Evolutionary conservation across 2,329 filamentous ascomycete genomes (phyloP).

Genomic region (Cadophora sp.): DNA sequence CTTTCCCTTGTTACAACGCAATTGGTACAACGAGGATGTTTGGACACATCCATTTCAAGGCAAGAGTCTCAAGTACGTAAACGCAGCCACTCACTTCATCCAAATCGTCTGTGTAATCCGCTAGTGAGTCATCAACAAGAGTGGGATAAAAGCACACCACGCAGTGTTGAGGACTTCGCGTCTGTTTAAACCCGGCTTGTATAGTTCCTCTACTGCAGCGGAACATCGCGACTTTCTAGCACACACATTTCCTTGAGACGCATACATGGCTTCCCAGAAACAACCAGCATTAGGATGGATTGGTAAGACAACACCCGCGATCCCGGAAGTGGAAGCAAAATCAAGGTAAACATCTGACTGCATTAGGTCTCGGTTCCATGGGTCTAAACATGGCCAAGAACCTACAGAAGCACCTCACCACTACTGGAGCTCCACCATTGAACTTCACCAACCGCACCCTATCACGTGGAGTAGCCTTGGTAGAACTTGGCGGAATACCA

Average conservation of each 20-base stretch:
- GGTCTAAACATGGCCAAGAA: constrained; percentile 37
- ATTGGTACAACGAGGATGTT: too few relatives aligned
- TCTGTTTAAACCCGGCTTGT: not conserved
- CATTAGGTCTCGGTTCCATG: constrained; percentile 38
- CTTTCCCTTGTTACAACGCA: too few relatives aligned
- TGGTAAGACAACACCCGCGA: not conserved
- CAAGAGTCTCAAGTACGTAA: not conserved
- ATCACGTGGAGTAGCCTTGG: constrained; percentile 47
- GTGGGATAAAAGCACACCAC: not conserved
- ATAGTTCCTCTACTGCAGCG: not conserved
- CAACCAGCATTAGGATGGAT: constrained; percentile 12
- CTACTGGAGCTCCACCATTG: constrained; percentile 33
- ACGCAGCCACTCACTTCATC: not conserved
- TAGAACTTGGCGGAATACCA: constrained; percentile 45
- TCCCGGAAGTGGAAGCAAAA: not conserved
- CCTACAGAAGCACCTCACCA: constrained; percentile 37
- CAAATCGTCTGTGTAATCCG: not conserved
- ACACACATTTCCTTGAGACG: not conserved
- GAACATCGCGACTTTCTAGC: not conserved
- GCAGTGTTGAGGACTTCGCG: not conserved
- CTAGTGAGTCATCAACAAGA: constrained; percentile 7
- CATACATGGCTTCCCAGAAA: constrained; percentile 3
- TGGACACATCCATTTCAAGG: too few relatives aligned
- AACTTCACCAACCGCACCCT: constrained; percentile 51
- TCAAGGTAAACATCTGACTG: not conserved